A percentile compares a stretch with the other conserved stretches of the same genome.
These are phyloP conservation scores for Daldinia bambusicola DNA, from an alignment of 495 filamentous ascomycete species.

Conservation along the genomic window DNA sequence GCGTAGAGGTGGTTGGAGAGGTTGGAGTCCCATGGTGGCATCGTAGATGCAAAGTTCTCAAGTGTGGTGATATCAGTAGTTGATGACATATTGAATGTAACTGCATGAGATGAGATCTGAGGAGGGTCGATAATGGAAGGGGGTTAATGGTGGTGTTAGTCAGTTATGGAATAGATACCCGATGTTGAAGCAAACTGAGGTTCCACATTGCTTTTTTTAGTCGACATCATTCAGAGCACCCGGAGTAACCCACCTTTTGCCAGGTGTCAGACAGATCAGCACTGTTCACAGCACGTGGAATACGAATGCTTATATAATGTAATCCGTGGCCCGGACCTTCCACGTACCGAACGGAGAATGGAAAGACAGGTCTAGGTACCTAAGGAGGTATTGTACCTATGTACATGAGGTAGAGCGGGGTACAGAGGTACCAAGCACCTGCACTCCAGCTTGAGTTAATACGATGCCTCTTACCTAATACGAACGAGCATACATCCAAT, in stretches of 20 bases:
- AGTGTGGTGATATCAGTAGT: slow-evolving; percentile 58
- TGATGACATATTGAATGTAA: slow-evolving; percentile 39
- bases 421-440: background rate
- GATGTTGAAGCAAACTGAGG: background rate
- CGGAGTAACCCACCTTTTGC: background rate
- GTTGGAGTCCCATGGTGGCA: slow-evolving; percentile 58
- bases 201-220: slow-evolving; percentile 9
- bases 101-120: slow-evolving; percentile 6
- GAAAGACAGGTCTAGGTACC: too few relatives aligned
- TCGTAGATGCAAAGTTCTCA: slow-evolving; percentile 60
- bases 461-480: background rate
- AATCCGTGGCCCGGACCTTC: too few relatives aligned
- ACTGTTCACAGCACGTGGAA: background rate
- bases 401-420: too few relatives aligned
- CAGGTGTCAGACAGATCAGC: background rate
- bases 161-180: background rate
- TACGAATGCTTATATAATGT: background rate
- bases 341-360: too few relatives aligned
- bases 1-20: slow-evolving; percentile 61
- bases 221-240: slow-evolving; percentile 4
- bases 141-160: background rate
- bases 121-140: background rate
- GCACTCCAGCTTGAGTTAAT: background rate
- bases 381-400: too few relatives aligned
- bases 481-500: background rate